Evolutionary conservation across 2,329 filamentous ascomycete species (phyloP), one percentile per base, ranked within the genome.

Genomic region (Rachicladosporium sp.): DNA sequence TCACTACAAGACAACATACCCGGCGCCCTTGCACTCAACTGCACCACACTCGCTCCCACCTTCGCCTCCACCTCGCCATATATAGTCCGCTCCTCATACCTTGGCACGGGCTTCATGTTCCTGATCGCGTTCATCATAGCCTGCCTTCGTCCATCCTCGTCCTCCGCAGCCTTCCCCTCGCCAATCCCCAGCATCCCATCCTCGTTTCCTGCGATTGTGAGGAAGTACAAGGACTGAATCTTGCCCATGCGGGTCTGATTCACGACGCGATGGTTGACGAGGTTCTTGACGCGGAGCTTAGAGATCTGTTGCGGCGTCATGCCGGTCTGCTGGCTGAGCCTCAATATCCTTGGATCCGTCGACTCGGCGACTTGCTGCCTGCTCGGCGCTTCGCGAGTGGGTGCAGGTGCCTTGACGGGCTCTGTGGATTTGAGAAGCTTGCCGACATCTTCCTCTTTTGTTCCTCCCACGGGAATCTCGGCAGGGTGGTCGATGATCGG

Each of bases 191-290:
- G 64, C 54, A 89, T 73, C 10, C 91, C 91, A 49, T 91, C 74
- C 43, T 77, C 74, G 63, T 96, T 93, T 38, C 91, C 91, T 4
- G 87, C 88, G 50, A 95, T 78, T 31, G 78, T 78, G 45, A 96
- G 66, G 51, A 77, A 71, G 54, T 89, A 93, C 31, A 71, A 54
- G 60, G 80, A 84, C 50, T 73, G 72, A 43, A 98, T 80, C 71
- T 96, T 98, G 58, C 91, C 91, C 64, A 98, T 77, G 68, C 89
- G 83, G 13, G 91, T 96, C 71, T 96, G 89, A 65, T 98, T 96
- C 48, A 76, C 70, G 43, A 98, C 91, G 31, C 65, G 63, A 55
- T 89, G 83, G 4, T 58, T 56, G 35, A 93, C 82, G 35, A 98
- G 65, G 35, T 73, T 69, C 71, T 93, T 94, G 47, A 74, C 66